phyloP scores from a whole-genome alignment of 495 filamentous ascomycete genomes.

The Annulohypoxylon maeteangense region DNA sequence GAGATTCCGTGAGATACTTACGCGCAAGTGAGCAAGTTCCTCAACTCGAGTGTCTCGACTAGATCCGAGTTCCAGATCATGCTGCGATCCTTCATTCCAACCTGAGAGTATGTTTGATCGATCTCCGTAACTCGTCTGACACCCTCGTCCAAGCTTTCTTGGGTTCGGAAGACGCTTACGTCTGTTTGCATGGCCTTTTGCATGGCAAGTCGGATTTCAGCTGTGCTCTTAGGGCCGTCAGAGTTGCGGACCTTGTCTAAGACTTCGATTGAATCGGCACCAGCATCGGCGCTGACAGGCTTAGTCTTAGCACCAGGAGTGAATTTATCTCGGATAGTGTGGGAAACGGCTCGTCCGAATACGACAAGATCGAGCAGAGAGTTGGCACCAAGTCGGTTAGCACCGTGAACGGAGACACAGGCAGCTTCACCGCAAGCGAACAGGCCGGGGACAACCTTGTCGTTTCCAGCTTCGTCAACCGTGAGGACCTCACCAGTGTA shows the following conservation, averaged over 20 bases:
- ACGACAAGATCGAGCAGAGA: constrained; percentile 97
- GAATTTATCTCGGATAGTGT: constrained; percentile 93
- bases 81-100: constrained; percentile 95
- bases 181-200: constrained; percentile 98
- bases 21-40: constrained; percentile 95
- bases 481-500: constrained; percentile 96
- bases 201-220: constrained; percentile 90
- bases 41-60: constrained; percentile 92
- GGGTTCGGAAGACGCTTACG: constrained; percentile 96
- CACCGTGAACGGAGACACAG: constrained; percentile 96
- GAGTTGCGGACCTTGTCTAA: constrained; percentile 87
- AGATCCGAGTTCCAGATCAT: constrained; percentile 99
- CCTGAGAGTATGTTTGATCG: constrained; percentile 79
- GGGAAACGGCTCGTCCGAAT: constrained; percentile 95
- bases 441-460: constrained; percentile 93
- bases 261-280: constrained; percentile 83
- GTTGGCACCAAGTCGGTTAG: constrained; percentile 97
- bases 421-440: constrained; percentile 97
- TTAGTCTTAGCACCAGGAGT: constrained; percentile 79
- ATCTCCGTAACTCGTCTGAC: constrained; percentile 81
- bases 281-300: constrained; percentile 81
- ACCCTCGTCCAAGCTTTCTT: constrained; percentile 87
- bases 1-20: constrained; percentile 56
- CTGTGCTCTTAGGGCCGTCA: constrained; percentile 83
- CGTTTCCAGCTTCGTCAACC: constrained; percentile 81